Evolutionary conservation across 2,329 filamentous ascomycete genomes (phyloP).

Genomic region (Apiospora sp.): DNA sequence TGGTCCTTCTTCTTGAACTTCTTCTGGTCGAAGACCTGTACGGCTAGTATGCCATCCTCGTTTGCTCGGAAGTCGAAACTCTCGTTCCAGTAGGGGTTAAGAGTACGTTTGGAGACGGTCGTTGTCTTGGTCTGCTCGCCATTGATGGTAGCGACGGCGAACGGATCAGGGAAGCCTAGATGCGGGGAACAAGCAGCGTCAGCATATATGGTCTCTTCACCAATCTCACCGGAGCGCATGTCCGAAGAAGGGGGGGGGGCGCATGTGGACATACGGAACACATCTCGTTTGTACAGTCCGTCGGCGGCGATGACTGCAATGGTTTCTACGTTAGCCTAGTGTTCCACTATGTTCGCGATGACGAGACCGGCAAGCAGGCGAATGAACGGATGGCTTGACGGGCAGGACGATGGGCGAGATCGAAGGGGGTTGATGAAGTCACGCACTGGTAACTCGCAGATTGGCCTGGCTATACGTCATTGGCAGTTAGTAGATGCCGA

Average conservation of each 20-base stretch:
- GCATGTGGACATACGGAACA: slow-evolving; percentile 80
- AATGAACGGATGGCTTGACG: slow-evolving; percentile 17
- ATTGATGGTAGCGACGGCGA: slow-evolving; percentile 95
- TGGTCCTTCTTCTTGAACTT: slow-evolving; percentile 99
- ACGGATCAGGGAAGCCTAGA: slow-evolving; percentile 93
- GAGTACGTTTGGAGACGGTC: slow-evolving; percentile 92
- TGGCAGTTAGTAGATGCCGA: slow-evolving; percentile 41
- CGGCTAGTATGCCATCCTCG: slow-evolving; percentile 95
- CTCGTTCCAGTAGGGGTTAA: slow-evolving; percentile 99
- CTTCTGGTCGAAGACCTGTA: slow-evolving; percentile 99
- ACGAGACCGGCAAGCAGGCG: background rate
- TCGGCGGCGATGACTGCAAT: slow-evolving; percentile 93
- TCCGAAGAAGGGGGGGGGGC: background rate
- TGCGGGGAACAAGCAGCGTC: slow-evolving; percentile 26
- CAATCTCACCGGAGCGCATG: background rate
- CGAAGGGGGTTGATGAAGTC: slow-evolving; percentile 32
- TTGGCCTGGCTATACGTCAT: slow-evolving; percentile 73
- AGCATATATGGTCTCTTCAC: background rate
- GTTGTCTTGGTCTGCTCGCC: slow-evolving; percentile 99
- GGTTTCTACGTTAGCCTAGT: slow-evolving; percentile 44
- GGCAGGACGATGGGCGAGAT: background rate
- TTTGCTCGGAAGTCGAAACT: slow-evolving; percentile 94
- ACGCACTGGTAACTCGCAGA: slow-evolving; percentile 89
- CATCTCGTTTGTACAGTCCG: slow-evolving; percentile 98
- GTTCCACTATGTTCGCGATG: background rate